Conservation (phyloP, 2,329 filamentous ascomycete genomes). For the Phyllosticta paracitricarpa region DNA sequence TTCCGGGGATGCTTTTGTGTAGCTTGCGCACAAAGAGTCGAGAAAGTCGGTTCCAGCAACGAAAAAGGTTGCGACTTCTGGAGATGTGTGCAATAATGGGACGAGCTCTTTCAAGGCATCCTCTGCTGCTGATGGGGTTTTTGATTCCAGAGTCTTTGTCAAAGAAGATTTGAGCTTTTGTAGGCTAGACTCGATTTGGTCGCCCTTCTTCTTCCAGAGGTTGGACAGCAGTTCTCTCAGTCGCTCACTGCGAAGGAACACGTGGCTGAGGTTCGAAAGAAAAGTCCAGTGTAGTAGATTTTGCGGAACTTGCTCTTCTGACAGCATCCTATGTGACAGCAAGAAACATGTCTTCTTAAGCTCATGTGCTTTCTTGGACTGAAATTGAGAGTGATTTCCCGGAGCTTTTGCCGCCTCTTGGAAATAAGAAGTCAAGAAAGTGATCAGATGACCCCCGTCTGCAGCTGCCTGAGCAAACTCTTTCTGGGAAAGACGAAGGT, state of each 20-base stretch:
- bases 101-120: conserved; percentile 49
- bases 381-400: conserved; percentile 13
- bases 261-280: conserved; percentile 55
- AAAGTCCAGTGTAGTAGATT: conserved; percentile 55
- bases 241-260: conserved; percentile 55
- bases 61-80: conserved; percentile 50
- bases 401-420: conserved; percentile 37
- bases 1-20: conserved; percentile 50
- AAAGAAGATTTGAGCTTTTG: conserved; percentile 52
- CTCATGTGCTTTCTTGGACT: conserved; percentile 29
- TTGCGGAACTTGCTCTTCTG: conserved; percentile 35
- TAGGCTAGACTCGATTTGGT: conserved; percentile 45
- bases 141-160: conserved; percentile 53
- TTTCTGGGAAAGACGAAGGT: conserved; percentile 49
- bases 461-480: conserved; percentile 44
- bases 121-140: conserved; percentile 48
- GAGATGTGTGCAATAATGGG: conserved; percentile 52
- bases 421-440: conserved; percentile 61
- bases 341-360: conserved; percentile 58
- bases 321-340: conserved; percentile 49
- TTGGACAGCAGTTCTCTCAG: conserved; percentile 38
- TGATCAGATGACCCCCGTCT: conserved; percentile 48
- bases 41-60: conserved; percentile 81
- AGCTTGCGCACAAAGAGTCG: conserved; percentile 61
- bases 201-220: conserved; percentile 44